Percentiles rank a stretch among this genome's conserved stretches.
These are phyloP conservation scores for Ulota crispa DNA, from an alignment of 225 moss, liverwort and hornwort species.

Conservation along the genomic window DNA sequence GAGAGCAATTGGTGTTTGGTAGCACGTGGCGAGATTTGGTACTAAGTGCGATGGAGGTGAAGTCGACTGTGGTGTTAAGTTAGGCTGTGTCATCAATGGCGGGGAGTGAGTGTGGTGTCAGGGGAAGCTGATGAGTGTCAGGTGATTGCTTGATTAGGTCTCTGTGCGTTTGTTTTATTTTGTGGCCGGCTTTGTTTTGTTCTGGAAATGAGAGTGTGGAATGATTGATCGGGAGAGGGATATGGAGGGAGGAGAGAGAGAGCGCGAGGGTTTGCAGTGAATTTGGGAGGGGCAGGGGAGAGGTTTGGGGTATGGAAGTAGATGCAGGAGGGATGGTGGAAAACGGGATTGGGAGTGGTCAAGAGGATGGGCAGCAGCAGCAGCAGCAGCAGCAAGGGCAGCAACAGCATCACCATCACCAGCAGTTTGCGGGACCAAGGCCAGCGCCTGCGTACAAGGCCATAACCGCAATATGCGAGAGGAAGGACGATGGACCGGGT, in stretches of 20 bases:
- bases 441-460: slow-evolving; percentile 62
- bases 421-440: slow-evolving; percentile 48
- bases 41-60: background rate
- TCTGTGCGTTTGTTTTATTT: background rate
- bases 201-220: background rate
- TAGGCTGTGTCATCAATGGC: slow-evolving; percentile 18
- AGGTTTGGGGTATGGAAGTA: slow-evolving; percentile 38
- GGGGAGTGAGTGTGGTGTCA: slow-evolving; percentile 21
- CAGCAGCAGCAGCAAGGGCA: background rate
- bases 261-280: slow-evolving; percentile 22
- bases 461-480: slow-evolving; percentile 47
- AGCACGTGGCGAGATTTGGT: background rate
- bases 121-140: slow-evolving; percentile 23
- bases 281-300: background rate
- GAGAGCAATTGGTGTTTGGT: background rate
- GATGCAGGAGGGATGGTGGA: slow-evolving; percentile 48
- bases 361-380: slow-evolving; percentile 14
- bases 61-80: background rate
- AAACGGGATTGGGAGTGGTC: slow-evolving; percentile 19
- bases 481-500: slow-evolving; percentile 69
- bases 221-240: slow-evolving; percentile 10
- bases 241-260: slow-evolving; percentile 29
- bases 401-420: background rate
- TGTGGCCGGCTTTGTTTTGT: background rate
- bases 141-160: slow-evolving; percentile 34